A percentile compares a stretch with the other conserved stretches of the same genome.
Evolutionary conservation across 495 filamentous ascomycete genomes (phyloP).

Genomic region (Penicillium lagena): DNA sequence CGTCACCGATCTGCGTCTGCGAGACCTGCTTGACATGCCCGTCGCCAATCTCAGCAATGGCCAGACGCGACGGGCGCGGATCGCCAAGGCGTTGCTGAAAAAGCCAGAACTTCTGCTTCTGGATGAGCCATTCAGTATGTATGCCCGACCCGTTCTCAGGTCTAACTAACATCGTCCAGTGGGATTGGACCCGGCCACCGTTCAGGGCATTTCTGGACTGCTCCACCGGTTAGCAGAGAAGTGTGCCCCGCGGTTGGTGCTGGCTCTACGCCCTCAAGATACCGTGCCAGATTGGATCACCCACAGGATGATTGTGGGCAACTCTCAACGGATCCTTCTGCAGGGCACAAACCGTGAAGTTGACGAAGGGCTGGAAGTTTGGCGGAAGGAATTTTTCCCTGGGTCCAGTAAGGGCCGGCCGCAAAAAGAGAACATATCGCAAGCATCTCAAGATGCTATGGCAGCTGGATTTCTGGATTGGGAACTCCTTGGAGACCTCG

Average conservation of each 20-base stretch:
- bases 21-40: slow-evolving; percentile 63
- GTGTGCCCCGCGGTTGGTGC: slow-evolving; percentile 61
- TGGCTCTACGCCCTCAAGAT: slow-evolving; percentile 80
- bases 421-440: slow-evolving; percentile 2
- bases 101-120: slow-evolving; percentile 76
- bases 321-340: slow-evolving; percentile 48
- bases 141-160: background rate
- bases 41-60: slow-evolving; percentile 89
- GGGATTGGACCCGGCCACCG: slow-evolving; percentile 83
- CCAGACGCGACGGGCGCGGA: slow-evolving; percentile 77
- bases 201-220: slow-evolving; percentile 59
- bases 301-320: slow-evolving; percentile 63
- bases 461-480: slow-evolving; percentile 22
- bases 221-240: slow-evolving; percentile 58
- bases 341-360: slow-evolving; percentile 19
- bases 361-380: slow-evolving; percentile 15
- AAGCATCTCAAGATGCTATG: slow-evolving; percentile 7
- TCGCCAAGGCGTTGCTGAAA: slow-evolving; percentile 75
- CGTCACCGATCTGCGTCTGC: slow-evolving; percentile 58
- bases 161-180: slow-evolving; percentile 31
- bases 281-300: slow-evolving; percentile 84
- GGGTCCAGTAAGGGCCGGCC: too few species aligned
- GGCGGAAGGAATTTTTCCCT: slow-evolving; percentile 7
- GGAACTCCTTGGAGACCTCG: slow-evolving; percentile 25
- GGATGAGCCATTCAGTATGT: slow-evolving; percentile 86